phyloP scores from a whole-genome alignment of 257 asterid species.

The Ilex asprella region DNA sequence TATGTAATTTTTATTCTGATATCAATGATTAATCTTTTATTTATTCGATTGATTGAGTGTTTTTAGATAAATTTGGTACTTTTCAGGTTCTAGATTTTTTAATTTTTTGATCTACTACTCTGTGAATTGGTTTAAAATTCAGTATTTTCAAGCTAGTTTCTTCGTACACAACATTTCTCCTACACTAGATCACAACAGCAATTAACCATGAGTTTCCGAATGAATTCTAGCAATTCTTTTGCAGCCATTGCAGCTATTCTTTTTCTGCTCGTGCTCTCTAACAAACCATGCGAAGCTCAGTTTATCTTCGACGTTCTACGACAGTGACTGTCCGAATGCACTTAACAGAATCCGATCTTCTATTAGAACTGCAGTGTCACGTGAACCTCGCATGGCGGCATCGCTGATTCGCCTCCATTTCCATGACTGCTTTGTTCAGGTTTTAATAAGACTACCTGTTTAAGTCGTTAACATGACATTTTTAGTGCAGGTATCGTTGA shows the following conservation, averaged over 20 bases:
- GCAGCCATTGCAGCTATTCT: neutral
- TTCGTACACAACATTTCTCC: too few species aligned
- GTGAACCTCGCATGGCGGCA: constrained; percentile 13
- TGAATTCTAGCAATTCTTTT: neutral
- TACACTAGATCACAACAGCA: too few species aligned
- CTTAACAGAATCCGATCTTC: constrained; percentile 4
- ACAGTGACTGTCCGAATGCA: constrained; percentile 9
- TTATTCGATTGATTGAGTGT: too few species aligned
- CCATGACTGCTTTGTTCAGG: constrained; percentile 14
- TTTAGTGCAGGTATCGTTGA: neutral
- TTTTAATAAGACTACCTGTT: neutral
- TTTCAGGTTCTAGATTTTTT: too few species aligned
- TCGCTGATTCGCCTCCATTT: constrained; percentile 9
- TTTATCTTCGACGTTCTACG: constrained; percentile 11
- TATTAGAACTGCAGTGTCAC: constrained; percentile 1
- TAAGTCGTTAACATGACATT: neutral
- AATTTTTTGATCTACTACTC: too few species aligned
- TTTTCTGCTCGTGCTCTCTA: neutral
- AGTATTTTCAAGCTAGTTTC: too few species aligned
- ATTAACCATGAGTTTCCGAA: too few species aligned
- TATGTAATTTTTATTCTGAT: too few species aligned
- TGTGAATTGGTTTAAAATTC: too few species aligned
- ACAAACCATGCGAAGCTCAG: constrained; percentile 3
- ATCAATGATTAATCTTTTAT: too few species aligned
- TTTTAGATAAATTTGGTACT: too few species aligned